Conservation (phyloP, 345 rosid species). For the Leavenworthia alabamica region DNA sequence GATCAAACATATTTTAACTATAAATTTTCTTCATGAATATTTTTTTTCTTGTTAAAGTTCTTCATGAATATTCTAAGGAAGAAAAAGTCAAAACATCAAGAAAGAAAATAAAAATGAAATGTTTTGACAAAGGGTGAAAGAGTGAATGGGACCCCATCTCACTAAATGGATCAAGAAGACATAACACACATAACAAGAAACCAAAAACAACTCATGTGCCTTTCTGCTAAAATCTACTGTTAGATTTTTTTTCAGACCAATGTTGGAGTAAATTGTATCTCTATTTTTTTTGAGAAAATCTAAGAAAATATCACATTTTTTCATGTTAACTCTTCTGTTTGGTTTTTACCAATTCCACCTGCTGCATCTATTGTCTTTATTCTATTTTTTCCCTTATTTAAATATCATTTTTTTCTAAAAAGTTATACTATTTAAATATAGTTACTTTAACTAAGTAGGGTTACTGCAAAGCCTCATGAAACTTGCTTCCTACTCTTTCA, state of each 20-base stretch:
- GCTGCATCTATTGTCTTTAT: slow-evolving; percentile 21
- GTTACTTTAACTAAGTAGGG: slow-evolving; percentile 5
- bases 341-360: slow-evolving; percentile 19
- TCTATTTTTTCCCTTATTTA: neutral
- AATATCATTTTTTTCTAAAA: neutral
- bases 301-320: neutral
- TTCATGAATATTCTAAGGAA: neutral
- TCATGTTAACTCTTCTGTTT: slow-evolving; percentile 20
- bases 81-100: neutral
- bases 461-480: neutral
- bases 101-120: neutral
- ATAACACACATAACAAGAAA: slow-evolving; percentile 29
- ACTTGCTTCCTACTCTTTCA: slow-evolving; percentile 8
- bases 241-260: slow-evolving; percentile 18
- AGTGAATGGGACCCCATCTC: slow-evolving; percentile 23
- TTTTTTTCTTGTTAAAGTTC: too few relatives aligned
- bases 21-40: neutral
- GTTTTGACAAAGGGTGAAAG: neutral
- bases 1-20: neutral
- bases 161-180: slow-evolving; percentile 1
- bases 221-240: slow-evolving; percentile 30
- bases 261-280: slow-evolving; percentile 22
- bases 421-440: too few relatives aligned
- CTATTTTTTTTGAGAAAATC: slow-evolving; percentile 1
- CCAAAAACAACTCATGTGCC: slow-evolving; percentile 31